Base-by-base conservation (phyloP, 202 grass and related monocot species). In the Musa balbisiana region DNA sequence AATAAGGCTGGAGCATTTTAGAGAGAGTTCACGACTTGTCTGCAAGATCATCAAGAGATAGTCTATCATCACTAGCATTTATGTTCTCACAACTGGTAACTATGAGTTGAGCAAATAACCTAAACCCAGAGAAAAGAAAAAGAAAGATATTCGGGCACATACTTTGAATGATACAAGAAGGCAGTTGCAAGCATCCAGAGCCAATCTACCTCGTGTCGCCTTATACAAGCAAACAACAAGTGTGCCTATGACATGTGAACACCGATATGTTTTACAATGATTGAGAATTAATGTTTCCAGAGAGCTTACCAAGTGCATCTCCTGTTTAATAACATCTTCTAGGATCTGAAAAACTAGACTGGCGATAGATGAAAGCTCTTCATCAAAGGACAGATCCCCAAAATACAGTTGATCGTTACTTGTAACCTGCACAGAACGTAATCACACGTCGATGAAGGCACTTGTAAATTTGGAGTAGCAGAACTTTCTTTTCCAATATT, bases 281-380 rank as follows among this genome's bases (percentile, higher is more conserved):
- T 27, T 51, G 10, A n/a, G 11, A 52, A 51, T 11, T 14, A 64
- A 2, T 24, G 53, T 21, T 65, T 26, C 11, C 3, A 53, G 0
- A 19, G 22, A 17, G 65, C 60, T 53, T 65, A 77, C 75, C 50
- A 66, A 64, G 25, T 77, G 49, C 17, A 62, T 2, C 62, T 77
- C 75, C 20, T 77, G n/a, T 52, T 25, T 51, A 27, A 77, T 77
- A 10, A 52, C 49, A 66, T 77, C 62, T 67, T 77, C 75, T 2
- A 77, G 49, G 49, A 52, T 67, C n/a, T 66, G 75, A 65, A 66
- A 49, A 53, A 62, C 49, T 11, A 53, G 49, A 77, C n/a, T 66
- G 75, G 75, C 50, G 2, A 66, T 10, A 11, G 75, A 77, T 77
- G 75, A 51, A 65, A 77, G 75, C 22, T 77, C 75, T 66, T 77